Evolutionary conservation across 208 protist species (phyloP), one percentile per base, ranked within the genome.

Genomic region (Leptomonas pyrrhocoris): DNA sequence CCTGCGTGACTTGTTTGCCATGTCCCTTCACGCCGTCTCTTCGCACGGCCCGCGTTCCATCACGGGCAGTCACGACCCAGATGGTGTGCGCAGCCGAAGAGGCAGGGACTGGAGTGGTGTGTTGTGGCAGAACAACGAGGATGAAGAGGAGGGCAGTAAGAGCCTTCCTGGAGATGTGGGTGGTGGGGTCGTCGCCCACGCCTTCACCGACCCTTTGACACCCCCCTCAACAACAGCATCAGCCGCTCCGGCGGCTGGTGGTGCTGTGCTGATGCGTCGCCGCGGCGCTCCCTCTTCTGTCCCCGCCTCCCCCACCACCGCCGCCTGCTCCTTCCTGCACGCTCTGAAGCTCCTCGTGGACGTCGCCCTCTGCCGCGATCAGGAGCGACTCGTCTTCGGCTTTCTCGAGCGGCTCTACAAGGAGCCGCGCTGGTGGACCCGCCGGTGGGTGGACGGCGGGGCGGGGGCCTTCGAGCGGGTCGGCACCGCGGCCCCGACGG

Each of bases 321-420:
- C 51, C 16, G 16, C 64, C 19, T 81, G 70, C 45, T 81, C 66
- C 43, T 75, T 85, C 45, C 59, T 77, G 7, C 51, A 89, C 18
- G 81, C 83, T 0, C 58, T 93, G 48, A 79, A 79, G 56, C 74
- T 95, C 1, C 34, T 95, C n/a, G 46, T 93, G 7, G 89, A 94
- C 73, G 76, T 96, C 0, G 88, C 86, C 4, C 81, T 96, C 23
- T 92, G 76, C 67, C 85, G 89, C 21, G 89, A 96, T 69, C 80
- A 74, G 58, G 82, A 83, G n/a, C 85, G 87, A 8, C 72, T 94
- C 45, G 79, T 96, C 46, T 65, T 84, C 48, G 68, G 70, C 28
- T 96, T 96, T 70, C 65, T 96, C 16, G 68, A 82, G 68, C 76
- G 71, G 6, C 79, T 96, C 18, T 69, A 76, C 30, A 36, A 53